Conservation (phyloP, 2,329 filamentous ascomycete genomes). For the Chaetomium sp. region DNA sequence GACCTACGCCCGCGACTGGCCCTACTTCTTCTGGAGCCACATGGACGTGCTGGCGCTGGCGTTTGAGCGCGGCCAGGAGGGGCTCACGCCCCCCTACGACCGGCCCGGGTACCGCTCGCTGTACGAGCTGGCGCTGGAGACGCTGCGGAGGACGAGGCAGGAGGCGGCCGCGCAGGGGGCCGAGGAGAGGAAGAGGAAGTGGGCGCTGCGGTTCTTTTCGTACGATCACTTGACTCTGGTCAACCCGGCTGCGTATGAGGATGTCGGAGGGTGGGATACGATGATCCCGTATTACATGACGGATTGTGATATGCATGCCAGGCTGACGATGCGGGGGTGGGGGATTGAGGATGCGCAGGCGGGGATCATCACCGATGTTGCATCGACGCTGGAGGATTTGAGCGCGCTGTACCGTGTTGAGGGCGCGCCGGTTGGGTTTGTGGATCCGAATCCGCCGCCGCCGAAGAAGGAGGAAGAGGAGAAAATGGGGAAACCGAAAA, state of each 20-base stretch:
- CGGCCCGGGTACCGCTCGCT: slow-evolving; percentile 46
- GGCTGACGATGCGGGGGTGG: slow-evolving; percentile 51
- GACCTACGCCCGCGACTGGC: slow-evolving; percentile 48
- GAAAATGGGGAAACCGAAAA: slow-evolving; percentile 16
- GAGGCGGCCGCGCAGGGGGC: background rate
- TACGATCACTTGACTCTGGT: slow-evolving; percentile 62
- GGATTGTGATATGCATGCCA: slow-evolving; percentile 58
- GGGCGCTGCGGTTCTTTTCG: slow-evolving; percentile 58
- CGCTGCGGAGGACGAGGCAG: slow-evolving; percentile 39
- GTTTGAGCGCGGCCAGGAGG: slow-evolving; percentile 46
- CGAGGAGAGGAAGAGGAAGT: slow-evolving; percentile 42
- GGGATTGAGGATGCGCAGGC: slow-evolving; percentile 44
- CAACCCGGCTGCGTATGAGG: slow-evolving; percentile 54
- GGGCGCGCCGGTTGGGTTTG: slow-evolving; percentile 41
- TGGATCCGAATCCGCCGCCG: slow-evolving; percentile 40
- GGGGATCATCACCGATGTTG: slow-evolving; percentile 51
- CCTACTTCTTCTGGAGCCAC: slow-evolving; percentile 56
- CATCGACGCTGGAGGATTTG: slow-evolving; percentile 49
- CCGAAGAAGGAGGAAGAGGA: slow-evolving; percentile 17
- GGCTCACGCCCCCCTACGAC: slow-evolving; percentile 39
- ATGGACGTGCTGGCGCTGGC: slow-evolving; percentile 53
- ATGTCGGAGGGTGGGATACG: slow-evolving; percentile 59
- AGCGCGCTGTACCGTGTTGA: slow-evolving; percentile 50
- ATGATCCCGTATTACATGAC: slow-evolving; percentile 60
- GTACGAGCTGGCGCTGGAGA: slow-evolving; percentile 45